Evolutionary conservation across 345 rosid species (phyloP), one percentile per base, ranked within the genome.

Genomic region (Iberis pinnata): DNA sequence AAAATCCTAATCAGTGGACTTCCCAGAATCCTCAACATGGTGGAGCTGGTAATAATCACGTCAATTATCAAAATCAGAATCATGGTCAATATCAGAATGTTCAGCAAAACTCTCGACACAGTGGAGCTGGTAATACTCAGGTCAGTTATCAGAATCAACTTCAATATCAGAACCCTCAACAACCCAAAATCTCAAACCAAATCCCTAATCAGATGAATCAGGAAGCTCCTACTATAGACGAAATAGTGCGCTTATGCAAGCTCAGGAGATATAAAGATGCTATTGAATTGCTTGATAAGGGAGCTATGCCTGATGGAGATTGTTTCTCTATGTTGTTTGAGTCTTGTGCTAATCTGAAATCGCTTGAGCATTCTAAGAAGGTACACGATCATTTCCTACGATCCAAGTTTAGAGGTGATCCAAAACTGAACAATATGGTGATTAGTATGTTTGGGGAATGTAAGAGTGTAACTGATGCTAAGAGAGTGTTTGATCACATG

Each of bases 401-500:
- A 48, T 80, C 85, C 1, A 51, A 44, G 2, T 78, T 56, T 56
- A 75, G 89, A 63, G 71, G 74, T 43, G 88, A 86, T 71, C 63
- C 76, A 15, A 57, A 18, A 33, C 53, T 82, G 65, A 80, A 71
- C 71, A 73, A 82, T 41, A 72, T 65, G 51, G 85, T 74, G 62
- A 75, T 80, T 63, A 64, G 68, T 56, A 86, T 82, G 89, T 86
- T 68, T 45, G 80, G 75, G 7, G 80, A 67, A 32, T 78, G 87
- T 48, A 65, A 14, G 9, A 74, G 87, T 56, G 72, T 78, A 66
- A 78, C 75, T 4, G 85, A 86, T 65, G 82, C 85, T 2, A 65
- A 72, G 59, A 80, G 95, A 64, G 95, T 82, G 25, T 86, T 86
- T 53, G 85, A 82, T 64, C 80, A 86, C 52, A 82, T 80, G 87